phyloP scores from a whole-genome alignment of 805 yeast species.

The Hanseniaspora guilliermondii region DNA sequence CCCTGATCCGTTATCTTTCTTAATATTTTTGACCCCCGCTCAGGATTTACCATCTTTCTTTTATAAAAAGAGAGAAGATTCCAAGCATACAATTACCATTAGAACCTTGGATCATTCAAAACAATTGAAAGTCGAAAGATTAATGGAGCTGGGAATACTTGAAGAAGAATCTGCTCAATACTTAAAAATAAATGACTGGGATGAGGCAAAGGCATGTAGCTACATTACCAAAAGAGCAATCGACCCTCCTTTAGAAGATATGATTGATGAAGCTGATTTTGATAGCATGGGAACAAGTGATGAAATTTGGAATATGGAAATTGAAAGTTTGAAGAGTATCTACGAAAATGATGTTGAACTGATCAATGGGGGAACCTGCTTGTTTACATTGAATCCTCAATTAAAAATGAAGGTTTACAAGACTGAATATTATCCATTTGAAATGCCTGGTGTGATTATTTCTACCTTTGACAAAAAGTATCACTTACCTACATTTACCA shows the following conservation, averaged over 20 bases:
- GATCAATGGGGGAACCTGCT: slow-evolving; percentile 22
- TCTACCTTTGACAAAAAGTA: slow-evolving; percentile 31
- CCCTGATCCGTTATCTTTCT: slow-evolving; percentile 34
- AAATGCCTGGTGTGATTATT: slow-evolving; percentile 58
- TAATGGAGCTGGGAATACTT: slow-evolving; percentile 60
- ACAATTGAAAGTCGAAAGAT: slow-evolving; percentile 43
- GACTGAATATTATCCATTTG: slow-evolving; percentile 47
- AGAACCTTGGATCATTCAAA: slow-evolving; percentile 29
- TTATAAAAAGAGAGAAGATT: slow-evolving; percentile 43
- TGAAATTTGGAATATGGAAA: slow-evolving; percentile 61
- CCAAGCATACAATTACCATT: slow-evolving; percentile 44
- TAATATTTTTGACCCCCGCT: slow-evolving; percentile 81
- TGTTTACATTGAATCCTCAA: slow-evolving; percentile 25
- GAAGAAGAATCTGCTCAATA: slow-evolving; percentile 47
- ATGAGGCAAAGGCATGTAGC: slow-evolving; percentile 43
- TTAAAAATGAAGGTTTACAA: slow-evolving; percentile 32
- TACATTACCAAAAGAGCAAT: slow-evolving; percentile 31
- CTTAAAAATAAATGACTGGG: slow-evolving; percentile 30
- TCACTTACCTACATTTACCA: slow-evolving; percentile 59
- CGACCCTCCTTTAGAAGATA: slow-evolving; percentile 10
- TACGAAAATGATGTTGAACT: slow-evolving; percentile 37
- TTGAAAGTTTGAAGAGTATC: slow-evolving; percentile 52
- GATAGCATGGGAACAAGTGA: slow-evolving; percentile 16
- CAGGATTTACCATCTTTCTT: slow-evolving; percentile 74
- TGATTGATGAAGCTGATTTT: slow-evolving; percentile 17